These are phyloP conservation scores for Stephania cephalantha DNA, from an alignment of 164 flowering plant genomes.

Conservation along the genomic window DNA sequence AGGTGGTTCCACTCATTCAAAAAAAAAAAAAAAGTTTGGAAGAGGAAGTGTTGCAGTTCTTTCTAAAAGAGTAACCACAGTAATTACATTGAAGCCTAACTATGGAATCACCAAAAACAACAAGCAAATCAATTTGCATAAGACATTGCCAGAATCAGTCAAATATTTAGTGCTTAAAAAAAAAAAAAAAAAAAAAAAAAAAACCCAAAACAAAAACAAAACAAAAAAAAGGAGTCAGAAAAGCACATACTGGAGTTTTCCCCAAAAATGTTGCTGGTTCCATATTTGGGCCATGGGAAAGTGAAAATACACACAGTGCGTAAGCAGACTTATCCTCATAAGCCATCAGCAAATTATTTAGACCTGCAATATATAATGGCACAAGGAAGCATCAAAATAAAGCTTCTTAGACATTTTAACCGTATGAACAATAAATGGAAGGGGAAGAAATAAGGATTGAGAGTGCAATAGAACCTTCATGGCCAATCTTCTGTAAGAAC, in stretches of 20 bases:
- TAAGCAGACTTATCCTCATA: slow-evolving; percentile 96
- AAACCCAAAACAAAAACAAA: too few species aligned
- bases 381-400: neutral
- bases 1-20: too few species aligned
- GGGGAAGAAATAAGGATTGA: neutral
- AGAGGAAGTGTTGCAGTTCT: neutral
- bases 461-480: slow-evolving; percentile 56
- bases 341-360: slow-evolving; percentile 83
- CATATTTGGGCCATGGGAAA: slow-evolving; percentile 71
- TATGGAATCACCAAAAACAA: neutral
- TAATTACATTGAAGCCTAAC: neutral
- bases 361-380: slow-evolving; percentile 38
- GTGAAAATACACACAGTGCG: slow-evolving; percentile 84
- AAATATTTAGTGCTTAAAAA: too few species aligned
- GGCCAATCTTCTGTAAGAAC: slow-evolving; percentile 93
- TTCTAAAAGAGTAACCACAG: neutral
- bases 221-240: too few species aligned
- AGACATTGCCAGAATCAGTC: neutral
- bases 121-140: neutral
- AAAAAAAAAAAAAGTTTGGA: too few species aligned
- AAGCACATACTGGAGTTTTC: slow-evolving; percentile 55
- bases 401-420: neutral
- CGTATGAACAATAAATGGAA: neutral
- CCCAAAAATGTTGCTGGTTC: slow-evolving; percentile 88
- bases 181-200: too few species aligned